Evolutionary conservation across 148 eudicot genomes (phyloP).

Genomic region (Rhododendron williamsianum): DNA sequence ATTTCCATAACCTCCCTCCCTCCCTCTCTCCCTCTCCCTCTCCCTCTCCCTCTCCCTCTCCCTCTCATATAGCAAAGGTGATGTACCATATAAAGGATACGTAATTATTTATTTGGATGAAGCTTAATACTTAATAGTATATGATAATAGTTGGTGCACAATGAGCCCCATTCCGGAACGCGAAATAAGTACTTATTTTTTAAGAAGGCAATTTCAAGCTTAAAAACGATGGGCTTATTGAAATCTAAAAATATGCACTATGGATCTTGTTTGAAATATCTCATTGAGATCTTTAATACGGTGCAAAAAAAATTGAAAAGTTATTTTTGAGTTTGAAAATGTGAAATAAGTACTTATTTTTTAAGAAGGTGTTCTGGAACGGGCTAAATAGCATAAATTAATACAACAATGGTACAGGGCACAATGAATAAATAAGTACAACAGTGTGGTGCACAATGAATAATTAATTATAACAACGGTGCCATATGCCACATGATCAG

Average conservation of each 20-base stretch:
- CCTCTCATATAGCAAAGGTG: not conserved
- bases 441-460: not conserved
- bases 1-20: not conserved
- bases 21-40: not conserved
- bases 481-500: not conserved
- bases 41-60: not conserved
- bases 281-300: too few relatives aligned
- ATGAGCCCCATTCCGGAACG: not conserved
- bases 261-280: too few relatives aligned
- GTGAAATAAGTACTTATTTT: too few relatives aligned
- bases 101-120: not conserved
- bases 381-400: too few relatives aligned
- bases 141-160: not conserved
- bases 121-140: too few relatives aligned
- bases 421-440: not conserved
- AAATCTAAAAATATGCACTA: too few relatives aligned
- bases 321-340: too few relatives aligned
- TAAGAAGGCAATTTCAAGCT: too few relatives aligned
- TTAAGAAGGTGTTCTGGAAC: too few relatives aligned
- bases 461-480: not conserved
- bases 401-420: not conserved
- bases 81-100: not conserved
- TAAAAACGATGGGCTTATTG: too few relatives aligned
- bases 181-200: too few relatives aligned
- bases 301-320: too few relatives aligned